Evolutionary conservation across 1,284 basidiomycete species (phyloP), one percentile per base, ranked within the genome.

Genomic region (Ustilago loliicola): DNA sequence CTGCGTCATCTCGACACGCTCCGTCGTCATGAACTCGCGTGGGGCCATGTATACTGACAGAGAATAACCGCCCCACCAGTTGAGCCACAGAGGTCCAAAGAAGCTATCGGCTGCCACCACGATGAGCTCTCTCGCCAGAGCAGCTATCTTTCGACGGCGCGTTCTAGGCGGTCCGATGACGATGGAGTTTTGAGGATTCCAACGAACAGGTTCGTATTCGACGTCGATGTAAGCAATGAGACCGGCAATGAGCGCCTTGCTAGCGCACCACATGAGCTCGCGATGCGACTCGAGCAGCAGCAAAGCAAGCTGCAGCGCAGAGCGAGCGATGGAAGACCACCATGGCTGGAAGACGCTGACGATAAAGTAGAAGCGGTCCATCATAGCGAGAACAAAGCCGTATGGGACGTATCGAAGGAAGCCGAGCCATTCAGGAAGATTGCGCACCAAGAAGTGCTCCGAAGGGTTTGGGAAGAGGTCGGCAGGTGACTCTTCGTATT

Each of bases 51-150:
- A 77, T 0, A 72, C 69, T 10, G 70, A 59, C 13, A 73, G 52
- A 36, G 70, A 68, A 8, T 72, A 72, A n/a, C 75, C 75, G 36
- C 75, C 75, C 70, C 70, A 73, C 75, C 75, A 77, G 50, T 72
- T 72, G 40, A 70, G 61, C 75, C 75, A 77, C 15, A 61, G 29
- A 15, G 60, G 59, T 13, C 75, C 75, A 58, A 77, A 73, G 25
- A 70, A 70, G 36, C 60, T 61, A 19, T 71, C 61, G 1, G 75
- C 64, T 1, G 64, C 62, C 11, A 42, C 30, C 2, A 56, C 66
- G 7, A 73, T n/a, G 13, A 64, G 21, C 38, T 77, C 75, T 9
- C 75, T 47, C 10, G 34, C 60, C 30, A 73, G 45, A 13, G 66
- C 66, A 10, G 71, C 66, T 6, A 51, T 17, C 10, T 36, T 42